Conservation (phyloP, 1,139 yeast genomes). For the Pichia kudriavzevii region DNA sequence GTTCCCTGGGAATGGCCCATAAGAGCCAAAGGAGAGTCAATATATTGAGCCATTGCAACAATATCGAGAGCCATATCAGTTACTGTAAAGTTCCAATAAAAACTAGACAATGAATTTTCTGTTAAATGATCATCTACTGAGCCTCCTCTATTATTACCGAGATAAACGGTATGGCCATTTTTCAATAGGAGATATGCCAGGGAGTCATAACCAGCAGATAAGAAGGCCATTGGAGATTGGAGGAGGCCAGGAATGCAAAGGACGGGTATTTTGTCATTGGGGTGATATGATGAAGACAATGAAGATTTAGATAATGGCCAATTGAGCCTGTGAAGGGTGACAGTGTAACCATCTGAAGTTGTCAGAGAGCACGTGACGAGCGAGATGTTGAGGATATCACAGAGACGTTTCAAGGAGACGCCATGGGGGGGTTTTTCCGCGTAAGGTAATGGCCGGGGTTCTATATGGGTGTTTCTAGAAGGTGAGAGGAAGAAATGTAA, state of each 20-base stretch:
- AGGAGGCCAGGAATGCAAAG: constrained; percentile 78
- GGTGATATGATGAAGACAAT: too few species aligned
- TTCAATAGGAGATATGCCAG: constrained; percentile 53
- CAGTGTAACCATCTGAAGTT: constrained; percentile 78
- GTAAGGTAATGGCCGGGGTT: too few species aligned
- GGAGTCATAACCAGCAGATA: constrained; percentile 71
- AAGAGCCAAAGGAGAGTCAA: constrained; percentile 47
- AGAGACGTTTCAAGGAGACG: too few species aligned
- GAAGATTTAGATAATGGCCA: too few species aligned
- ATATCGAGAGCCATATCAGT: constrained; percentile 82
- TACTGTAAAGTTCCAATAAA: too few species aligned
- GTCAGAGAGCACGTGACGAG: too few species aligned
- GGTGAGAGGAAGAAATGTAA: too few species aligned
- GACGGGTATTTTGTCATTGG: constrained; percentile 41
- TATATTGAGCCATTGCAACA: constrained; percentile 61
- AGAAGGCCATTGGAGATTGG: constrained; percentile 79
- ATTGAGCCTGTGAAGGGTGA: constrained; percentile 58
- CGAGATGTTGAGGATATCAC: too few species aligned
- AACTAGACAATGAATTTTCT: too few species aligned
- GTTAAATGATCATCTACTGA: constrained; percentile 68
- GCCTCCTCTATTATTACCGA: constrained; percentile 88
- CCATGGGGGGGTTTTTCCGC: too few species aligned
- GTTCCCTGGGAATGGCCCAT: constrained; percentile 94
- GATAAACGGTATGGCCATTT: constrained; percentile 82
- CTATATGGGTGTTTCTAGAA: too few species aligned